Conservation (phyloP, 2,329 filamentous ascomycete species). For the Parastagonospora avenae region DNA sequence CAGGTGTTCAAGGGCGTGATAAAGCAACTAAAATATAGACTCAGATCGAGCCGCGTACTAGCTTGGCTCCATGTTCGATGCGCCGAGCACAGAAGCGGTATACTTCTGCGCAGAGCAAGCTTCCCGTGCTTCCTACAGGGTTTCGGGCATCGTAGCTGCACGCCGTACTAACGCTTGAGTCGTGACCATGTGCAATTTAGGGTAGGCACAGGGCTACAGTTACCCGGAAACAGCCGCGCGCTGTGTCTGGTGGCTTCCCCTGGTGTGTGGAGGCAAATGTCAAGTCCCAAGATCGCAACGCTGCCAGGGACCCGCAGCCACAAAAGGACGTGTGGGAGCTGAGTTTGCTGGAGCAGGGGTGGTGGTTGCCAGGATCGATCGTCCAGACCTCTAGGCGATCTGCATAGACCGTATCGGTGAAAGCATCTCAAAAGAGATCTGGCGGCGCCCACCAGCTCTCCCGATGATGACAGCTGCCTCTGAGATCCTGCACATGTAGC, state of each 20-base stretch:
- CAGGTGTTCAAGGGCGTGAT: slow-evolving; percentile 32
- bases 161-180: slow-evolving; percentile 27
- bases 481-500: slow-evolving; percentile 37
- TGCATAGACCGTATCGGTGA: slow-evolving; percentile 15
- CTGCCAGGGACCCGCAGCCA: slow-evolving; percentile 30
- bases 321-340: slow-evolving; percentile 19
- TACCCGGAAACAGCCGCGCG: slow-evolving; percentile 30
- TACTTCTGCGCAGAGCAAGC: slow-evolving; percentile 34
- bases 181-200: slow-evolving; percentile 31
- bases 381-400: slow-evolving; percentile 34
- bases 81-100: slow-evolving; percentile 35
- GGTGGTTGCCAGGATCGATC: slow-evolving; percentile 27
- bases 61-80: slow-evolving; percentile 24
- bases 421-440: slow-evolving; percentile 36
- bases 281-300: slow-evolving; percentile 9
- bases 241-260: slow-evolving; percentile 29
- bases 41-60: slow-evolving; percentile 37
- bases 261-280: slow-evolving; percentile 27
- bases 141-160: slow-evolving; percentile 17
- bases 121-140: slow-evolving; percentile 32
- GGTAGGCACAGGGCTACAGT: slow-evolving; percentile 28
- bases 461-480: slow-evolving; percentile 34
- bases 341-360: slow-evolving; percentile 22
- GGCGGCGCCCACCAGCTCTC: slow-evolving; percentile 21
- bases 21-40: slow-evolving; percentile 36